Evolutionary conservation across 2,329 filamentous ascomycete genomes (phyloP), one percentile per base, ranked within the genome.

Genomic region (Periconia sp.): DNA sequence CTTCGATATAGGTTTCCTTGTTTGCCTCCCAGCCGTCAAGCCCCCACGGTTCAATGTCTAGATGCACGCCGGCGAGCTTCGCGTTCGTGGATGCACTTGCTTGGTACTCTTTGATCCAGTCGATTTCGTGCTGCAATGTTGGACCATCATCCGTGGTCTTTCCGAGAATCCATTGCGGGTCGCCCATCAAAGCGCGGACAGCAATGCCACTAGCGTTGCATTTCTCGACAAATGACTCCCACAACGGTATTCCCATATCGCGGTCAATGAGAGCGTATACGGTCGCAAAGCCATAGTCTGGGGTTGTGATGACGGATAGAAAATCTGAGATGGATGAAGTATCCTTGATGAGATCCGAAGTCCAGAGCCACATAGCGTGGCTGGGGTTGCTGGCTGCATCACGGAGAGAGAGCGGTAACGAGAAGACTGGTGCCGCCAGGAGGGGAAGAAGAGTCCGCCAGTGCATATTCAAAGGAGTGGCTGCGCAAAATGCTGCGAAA

Each of bases 311-410:
- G 7, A 35, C 36, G 16, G 41, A 43, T 9, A 49, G 34, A 35
- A 49, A 49, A 2, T 30, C 39, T 11, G 31, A 17, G 30, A 46
- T 13, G 6, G 36, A 13, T 12, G 33, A 15, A 30, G 22, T 24
- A 24, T 43, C 30, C 16, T 45, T 32, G 42, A 49, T 49, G 23
- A 49, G 23, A 16, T 42, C 33, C 9, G 42, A 40, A 15, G 45
- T 33, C 46, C 46, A 49, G 19, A 49, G 38, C 46, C 46, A 49
- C 23, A 49, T 30, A 24, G 46, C 46, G 25, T 38, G 46, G 30
- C 21, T 38, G 15, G 44, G 19, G 6, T 29, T 30, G 12, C 24
- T 16, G 10, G 31, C 21, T 12, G 40, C 15, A 9, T 25, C 30
- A 18, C 12, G 39, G 15, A 32, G 23, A 6, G 17, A 18, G 32